These are phyloP conservation scores for Gaeumannomyces tritici DNA, from an alignment of 2,329 filamentous ascomycete genomes.

Conservation along the genomic window DNA sequence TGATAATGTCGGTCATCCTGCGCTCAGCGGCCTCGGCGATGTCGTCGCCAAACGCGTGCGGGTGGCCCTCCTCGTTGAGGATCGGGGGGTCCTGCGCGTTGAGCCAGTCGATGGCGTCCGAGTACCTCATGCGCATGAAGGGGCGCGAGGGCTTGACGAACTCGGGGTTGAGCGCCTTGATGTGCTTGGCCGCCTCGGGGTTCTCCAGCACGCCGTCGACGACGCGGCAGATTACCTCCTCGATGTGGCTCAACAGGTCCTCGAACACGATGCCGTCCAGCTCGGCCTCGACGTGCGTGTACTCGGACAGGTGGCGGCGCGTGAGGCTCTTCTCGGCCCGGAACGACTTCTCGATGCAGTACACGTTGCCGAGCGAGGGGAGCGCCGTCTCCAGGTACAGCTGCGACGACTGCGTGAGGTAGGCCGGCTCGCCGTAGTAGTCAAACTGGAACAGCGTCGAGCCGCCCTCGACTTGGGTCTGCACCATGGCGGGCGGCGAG, in stretches of 20 bases:
- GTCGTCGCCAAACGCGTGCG: conserved; percentile 89
- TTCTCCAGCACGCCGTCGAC: conserved; percentile 70
- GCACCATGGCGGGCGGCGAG: conserved; percentile 80
- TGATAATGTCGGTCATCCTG: conserved; percentile 93
- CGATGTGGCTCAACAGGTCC: conserved; percentile 79
- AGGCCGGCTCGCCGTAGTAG: conserved; percentile 62
- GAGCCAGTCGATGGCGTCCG: conserved; percentile 91
- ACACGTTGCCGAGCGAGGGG: conserved; percentile 85
- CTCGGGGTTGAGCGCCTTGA: conserved; percentile 83
- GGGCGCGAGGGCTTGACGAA: conserved; percentile 76
- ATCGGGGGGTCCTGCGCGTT: conserved; percentile 71
- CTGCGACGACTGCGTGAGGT: conserved; percentile 93
- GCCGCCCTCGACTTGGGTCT: conserved; percentile 90
- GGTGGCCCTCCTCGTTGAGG: conserved; percentile 82
- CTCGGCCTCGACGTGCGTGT: conserved; percentile 94
- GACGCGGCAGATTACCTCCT: conserved; percentile 78
- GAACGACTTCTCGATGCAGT: conserved; percentile 98
- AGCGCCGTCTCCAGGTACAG: conserved; percentile 94
- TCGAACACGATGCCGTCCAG: conserved; percentile 92
- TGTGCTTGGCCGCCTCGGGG: conserved; percentile 58
- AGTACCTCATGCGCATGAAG: conserved; percentile 91
- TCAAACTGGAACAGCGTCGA: conserved; percentile 78
- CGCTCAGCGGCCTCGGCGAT: conserved; percentile 93
- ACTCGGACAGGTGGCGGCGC: conserved; percentile 88
- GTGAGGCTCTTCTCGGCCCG: conserved; percentile 94